phyloP scores from a whole-genome alignment of 2,329 filamentous ascomycete genomes.

The Trichophyton mentagrophytes region DNA sequence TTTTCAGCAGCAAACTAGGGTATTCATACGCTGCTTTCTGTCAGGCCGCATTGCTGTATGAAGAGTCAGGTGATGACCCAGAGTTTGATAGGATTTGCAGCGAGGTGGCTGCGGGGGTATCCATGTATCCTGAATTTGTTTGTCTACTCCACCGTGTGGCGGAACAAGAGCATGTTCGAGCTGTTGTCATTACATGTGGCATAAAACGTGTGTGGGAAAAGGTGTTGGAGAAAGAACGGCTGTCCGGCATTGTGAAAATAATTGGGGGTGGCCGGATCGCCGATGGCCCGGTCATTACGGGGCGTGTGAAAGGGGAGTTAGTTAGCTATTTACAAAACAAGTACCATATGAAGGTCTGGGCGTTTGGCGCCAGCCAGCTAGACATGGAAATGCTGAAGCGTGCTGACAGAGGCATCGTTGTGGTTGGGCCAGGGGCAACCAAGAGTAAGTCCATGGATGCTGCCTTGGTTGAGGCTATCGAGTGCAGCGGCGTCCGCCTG shows the following conservation, averaged over 20 bases:
- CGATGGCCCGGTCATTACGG: slow-evolving; percentile 40
- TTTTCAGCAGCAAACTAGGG: slow-evolving; percentile 37
- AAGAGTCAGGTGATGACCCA: slow-evolving; percentile 29
- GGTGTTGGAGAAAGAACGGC: slow-evolving; percentile 34
- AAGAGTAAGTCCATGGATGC: slow-evolving; percentile 44
- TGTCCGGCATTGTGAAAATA: slow-evolving; percentile 35
- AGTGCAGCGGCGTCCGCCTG: slow-evolving; percentile 27
- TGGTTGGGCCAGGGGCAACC: slow-evolving; percentile 37
- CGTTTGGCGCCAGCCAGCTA: slow-evolving; percentile 48
- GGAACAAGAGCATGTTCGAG: slow-evolving; percentile 28
- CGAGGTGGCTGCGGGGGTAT: slow-evolving; percentile 30
- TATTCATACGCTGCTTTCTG: slow-evolving; percentile 46
- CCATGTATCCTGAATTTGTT: slow-evolving; percentile 38
- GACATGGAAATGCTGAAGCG: slow-evolving; percentile 45
- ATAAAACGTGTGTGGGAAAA: slow-evolving; percentile 43
- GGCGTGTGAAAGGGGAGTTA: slow-evolving; percentile 38
- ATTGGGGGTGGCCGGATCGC: slow-evolving; percentile 41
- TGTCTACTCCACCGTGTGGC: slow-evolving; percentile 29
- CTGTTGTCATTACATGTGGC: slow-evolving; percentile 45
- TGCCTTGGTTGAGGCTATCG: slow-evolving; percentile 33
- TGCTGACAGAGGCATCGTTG: slow-evolving; percentile 44
- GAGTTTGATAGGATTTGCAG: slow-evolving; percentile 37
- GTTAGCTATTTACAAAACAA: slow-evolving; percentile 30
- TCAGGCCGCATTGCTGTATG: slow-evolving; percentile 42
- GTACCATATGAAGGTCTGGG: slow-evolving; percentile 35